These are phyloP conservation scores for Simplicillium aogashimaense DNA, from an alignment of 2,329 filamentous ascomycete species.

Conservation along the genomic window DNA sequence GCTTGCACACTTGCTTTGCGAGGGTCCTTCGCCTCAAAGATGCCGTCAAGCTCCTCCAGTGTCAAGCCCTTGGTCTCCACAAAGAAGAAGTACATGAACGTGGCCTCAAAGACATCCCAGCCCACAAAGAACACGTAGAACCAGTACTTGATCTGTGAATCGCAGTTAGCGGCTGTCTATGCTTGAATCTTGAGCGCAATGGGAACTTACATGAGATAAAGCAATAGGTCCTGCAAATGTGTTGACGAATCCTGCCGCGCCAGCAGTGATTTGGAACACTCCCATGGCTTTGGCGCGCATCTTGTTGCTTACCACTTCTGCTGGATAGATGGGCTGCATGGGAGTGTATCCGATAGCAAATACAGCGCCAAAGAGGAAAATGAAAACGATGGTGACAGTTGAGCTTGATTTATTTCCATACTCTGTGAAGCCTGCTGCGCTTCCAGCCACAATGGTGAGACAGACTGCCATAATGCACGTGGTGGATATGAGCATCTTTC, in stretches of 20 bases:
- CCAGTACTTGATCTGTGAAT: slow-evolving; percentile 19
- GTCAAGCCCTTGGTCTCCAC: slow-evolving; percentile 17
- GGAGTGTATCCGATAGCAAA: slow-evolving; percentile 22
- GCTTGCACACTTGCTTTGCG: too few species aligned
- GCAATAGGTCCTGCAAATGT: slow-evolving; percentile 19
- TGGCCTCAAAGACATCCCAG: slow-evolving; percentile 13
- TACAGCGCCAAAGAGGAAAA: slow-evolving; percentile 24
- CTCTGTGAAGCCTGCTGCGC: slow-evolving; percentile 20
- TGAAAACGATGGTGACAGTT: slow-evolving; percentile 23
- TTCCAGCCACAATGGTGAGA: slow-evolving; percentile 22
- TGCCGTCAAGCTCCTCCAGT: slow-evolving; percentile 15
- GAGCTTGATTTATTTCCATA: slow-evolving; percentile 19
- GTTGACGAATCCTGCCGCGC: slow-evolving; percentile 25
- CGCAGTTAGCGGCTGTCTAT: background rate
- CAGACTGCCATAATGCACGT: slow-evolving; percentile 22
- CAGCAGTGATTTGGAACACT: slow-evolving; percentile 22
- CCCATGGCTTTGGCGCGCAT: slow-evolving; percentile 28
- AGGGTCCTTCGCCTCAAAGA: slow-evolving; percentile 13
- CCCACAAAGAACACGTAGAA: slow-evolving; percentile 27
- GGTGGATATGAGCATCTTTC: slow-evolving; percentile 25
- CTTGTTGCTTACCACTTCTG: slow-evolving; percentile 25
- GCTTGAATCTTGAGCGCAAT: slow-evolving; percentile 18
- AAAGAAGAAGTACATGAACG: slow-evolving; percentile 24
- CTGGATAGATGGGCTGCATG: slow-evolving; percentile 26
- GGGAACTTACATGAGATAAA: slow-evolving; percentile 20